These are phyloP conservation scores for Trichoderma arundinaceum DNA, from an alignment of 2,329 filamentous ascomycete genomes.

Conservation along the genomic window DNA sequence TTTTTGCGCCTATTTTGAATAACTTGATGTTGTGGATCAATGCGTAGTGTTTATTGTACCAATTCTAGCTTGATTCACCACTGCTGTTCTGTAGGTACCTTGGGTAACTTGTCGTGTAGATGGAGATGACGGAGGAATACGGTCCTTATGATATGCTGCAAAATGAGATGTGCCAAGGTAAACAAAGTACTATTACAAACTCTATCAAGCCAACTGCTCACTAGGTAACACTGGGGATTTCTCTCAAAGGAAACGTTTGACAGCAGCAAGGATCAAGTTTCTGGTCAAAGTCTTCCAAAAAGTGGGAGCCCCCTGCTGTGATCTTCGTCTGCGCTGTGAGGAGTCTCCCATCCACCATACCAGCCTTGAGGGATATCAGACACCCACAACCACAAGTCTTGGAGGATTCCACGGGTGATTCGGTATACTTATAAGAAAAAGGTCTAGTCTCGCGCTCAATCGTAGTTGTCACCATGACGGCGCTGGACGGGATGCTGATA, in stretches of 20 bases:
- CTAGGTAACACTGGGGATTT: background rate
- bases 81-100: too few species aligned
- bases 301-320: constrained; percentile 34
- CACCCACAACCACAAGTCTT: constrained; percentile 6
- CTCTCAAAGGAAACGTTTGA: background rate
- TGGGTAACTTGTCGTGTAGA: too few species aligned
- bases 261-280: constrained; percentile 32
- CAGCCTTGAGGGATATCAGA: background rate
- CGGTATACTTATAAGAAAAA: background rate
- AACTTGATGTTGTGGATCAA: too few species aligned
- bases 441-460: constrained; percentile 44
- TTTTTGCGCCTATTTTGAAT: background rate
- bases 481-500: constrained; percentile 4
- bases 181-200: background rate
- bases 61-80: too few species aligned
- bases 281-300: constrained; percentile 2
- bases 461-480: constrained; percentile 48
- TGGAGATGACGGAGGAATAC: too few species aligned
- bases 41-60: too few species aligned
- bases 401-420: constrained; percentile 6
- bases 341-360: background rate
- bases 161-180: too few species aligned
- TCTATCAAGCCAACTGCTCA: background rate
- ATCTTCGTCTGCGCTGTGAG: constrained; percentile 38
- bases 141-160: too few species aligned